Conservation (phyloP, 139 green algal species). For the Auxenochlorella pyrenoidosa region DNA sequence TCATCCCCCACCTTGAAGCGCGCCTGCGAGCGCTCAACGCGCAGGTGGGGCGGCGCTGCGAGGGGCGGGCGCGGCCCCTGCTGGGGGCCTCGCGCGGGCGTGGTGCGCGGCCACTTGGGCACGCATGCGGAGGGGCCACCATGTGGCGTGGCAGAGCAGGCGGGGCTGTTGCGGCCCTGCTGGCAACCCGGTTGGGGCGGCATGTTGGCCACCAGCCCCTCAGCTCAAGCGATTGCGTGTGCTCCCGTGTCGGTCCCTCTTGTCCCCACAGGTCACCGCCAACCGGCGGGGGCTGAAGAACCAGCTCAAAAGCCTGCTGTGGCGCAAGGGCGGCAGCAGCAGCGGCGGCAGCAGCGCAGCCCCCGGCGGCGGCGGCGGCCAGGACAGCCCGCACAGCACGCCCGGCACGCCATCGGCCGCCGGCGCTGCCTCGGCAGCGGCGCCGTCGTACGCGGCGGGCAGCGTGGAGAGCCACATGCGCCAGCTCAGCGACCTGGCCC, state of each 20-base stretch:
- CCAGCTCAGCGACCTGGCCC: constrained; percentile 82
- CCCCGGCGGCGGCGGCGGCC: background rate
- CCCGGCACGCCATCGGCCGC: constrained; percentile 21
- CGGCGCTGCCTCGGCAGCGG: background rate
- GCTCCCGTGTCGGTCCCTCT: background rate
- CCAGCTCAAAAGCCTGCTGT: constrained; percentile 86
- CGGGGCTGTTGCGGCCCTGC: no score
- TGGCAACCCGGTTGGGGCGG: no score
- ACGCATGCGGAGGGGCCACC: background rate
- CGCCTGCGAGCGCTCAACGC: constrained; percentile 69
- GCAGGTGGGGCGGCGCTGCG: constrained; percentile 24
- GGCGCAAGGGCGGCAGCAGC: constrained; percentile 44
- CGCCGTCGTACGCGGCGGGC: constrained; percentile 29
- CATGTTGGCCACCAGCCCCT: no score
- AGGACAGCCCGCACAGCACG: constrained; percentile 36
- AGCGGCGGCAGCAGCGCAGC: no score
- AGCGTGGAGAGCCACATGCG: constrained; percentile 84
- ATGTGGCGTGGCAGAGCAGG: background rate
- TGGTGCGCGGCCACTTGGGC: background rate
- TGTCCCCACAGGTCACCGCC: constrained; percentile 59
- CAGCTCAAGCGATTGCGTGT: no score
- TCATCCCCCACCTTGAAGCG: constrained; percentile 79
- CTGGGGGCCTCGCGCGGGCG: no score
- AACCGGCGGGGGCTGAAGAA: constrained; percentile 87
- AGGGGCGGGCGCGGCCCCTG: no score